Percentiles rank a stretch among this genome's conserved stretches.
Evolutionary conservation across 331 rosid species (phyloP).

Genomic region (Phaseolus coccineus): DNA sequence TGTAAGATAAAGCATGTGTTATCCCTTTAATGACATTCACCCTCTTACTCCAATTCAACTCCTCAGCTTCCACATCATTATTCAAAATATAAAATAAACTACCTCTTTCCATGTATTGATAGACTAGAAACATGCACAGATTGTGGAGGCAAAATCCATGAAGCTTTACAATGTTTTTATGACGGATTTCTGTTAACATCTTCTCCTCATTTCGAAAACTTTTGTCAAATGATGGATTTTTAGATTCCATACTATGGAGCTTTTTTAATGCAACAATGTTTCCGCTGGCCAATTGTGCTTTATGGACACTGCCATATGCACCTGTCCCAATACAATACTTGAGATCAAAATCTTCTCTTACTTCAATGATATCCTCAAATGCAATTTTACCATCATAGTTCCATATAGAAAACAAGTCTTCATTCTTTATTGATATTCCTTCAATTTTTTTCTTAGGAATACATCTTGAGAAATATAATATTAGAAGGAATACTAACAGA

Average conservation of each 20-base stretch:
- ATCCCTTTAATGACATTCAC: slow-evolving; percentile 5
- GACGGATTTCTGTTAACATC: slow-evolving; percentile 38
- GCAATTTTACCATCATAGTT: slow-evolving; percentile 46
- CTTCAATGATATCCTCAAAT: slow-evolving; percentile 40
- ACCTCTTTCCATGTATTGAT: slow-evolving; percentile 41
- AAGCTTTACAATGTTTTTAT: slow-evolving; percentile 44
- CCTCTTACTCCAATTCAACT: slow-evolving; percentile 23
- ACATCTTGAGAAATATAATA: background rate
- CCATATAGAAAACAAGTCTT: slow-evolving; percentile 21
- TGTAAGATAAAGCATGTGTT: background rate
- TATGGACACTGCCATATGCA: background rate
- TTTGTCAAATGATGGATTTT: slow-evolving; percentile 18
- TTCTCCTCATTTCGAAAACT: slow-evolving; percentile 44
- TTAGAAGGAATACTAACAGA: background rate
- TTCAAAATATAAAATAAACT: background rate
- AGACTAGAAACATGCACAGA: slow-evolving; percentile 51
- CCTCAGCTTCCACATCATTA: background rate
- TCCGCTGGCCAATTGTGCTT: slow-evolving; percentile 26
- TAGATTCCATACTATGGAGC: slow-evolving; percentile 42
- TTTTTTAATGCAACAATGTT: slow-evolving; percentile 50
- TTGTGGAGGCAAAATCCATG: slow-evolving; percentile 46
- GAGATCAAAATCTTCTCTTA: slow-evolving; percentile 31
- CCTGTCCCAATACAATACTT: slow-evolving; percentile 46
- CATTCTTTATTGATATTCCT: background rate
- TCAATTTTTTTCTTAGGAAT: too few relatives aligned